Evolutionary conservation across 345 rosid species (phyloP).

Genomic region (Boechera stricta): DNA sequence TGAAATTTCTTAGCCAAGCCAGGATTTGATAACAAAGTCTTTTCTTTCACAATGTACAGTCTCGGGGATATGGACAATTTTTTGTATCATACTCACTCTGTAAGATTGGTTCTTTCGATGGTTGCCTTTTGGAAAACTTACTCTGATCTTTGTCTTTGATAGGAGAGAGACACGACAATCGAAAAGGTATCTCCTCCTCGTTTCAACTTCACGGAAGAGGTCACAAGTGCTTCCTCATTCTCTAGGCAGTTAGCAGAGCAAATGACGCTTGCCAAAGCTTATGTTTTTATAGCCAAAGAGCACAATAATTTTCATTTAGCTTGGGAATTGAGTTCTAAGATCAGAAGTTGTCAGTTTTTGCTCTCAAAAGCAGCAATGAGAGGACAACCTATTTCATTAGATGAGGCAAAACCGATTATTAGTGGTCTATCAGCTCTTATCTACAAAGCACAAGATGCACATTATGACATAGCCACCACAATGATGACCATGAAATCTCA

Average conservation of each 20-base stretch:
- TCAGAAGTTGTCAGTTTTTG: slow-evolving; percentile 83
- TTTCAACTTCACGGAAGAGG: slow-evolving; percentile 76
- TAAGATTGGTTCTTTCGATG: not conserved
- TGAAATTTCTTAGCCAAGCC: slow-evolving; percentile 6
- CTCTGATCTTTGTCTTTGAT: slow-evolving; percentile 36
- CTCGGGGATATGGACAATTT: not conserved
- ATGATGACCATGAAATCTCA: slow-evolving; percentile 93
- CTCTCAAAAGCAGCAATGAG: slow-evolving; percentile 94
- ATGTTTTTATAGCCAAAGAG: slow-evolving; percentile 93
- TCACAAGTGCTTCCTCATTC: slow-evolving; percentile 75
- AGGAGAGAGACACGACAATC: slow-evolving; percentile 62
- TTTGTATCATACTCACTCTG: not conserved
- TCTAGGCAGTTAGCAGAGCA: slow-evolving; percentile 89
- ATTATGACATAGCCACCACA: slow-evolving; percentile 92
- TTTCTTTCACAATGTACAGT: not conserved
- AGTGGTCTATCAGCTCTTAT: slow-evolving; percentile 73
- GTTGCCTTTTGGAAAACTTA: slow-evolving; percentile 31
- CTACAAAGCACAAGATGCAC: slow-evolving; percentile 87
- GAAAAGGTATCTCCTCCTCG: slow-evolving; percentile 50
- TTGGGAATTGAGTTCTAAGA: slow-evolving; percentile 91
- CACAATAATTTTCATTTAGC: slow-evolving; percentile 89
- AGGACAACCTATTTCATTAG: slow-evolving; percentile 66
- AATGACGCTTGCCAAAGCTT: slow-evolving; percentile 95
- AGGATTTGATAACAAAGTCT: slow-evolving; percentile 10
- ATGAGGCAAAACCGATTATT: slow-evolving; percentile 81